These are phyloP conservation scores for Diaporthe amygdali DNA, from an alignment of 2,329 filamentous ascomycete species.

Conservation along the genomic window DNA sequence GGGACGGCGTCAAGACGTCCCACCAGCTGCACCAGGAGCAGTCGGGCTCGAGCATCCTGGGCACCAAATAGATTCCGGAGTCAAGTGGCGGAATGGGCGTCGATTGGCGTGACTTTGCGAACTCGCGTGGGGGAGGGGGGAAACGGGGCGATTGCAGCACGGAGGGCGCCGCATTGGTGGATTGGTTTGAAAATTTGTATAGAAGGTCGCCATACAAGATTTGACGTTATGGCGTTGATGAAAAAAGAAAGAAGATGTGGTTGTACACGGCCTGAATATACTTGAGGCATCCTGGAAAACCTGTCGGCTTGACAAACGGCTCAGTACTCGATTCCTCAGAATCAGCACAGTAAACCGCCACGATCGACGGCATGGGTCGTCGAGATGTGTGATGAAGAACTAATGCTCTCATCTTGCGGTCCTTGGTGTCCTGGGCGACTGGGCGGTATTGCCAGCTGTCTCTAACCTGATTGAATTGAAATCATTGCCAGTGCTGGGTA, in stretches of 20 bases:
- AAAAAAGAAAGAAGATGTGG: neutral
- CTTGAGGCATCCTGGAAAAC: neutral
- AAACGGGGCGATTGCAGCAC: too few species aligned
- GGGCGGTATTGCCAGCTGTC: too few species aligned
- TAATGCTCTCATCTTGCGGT: too few species aligned
- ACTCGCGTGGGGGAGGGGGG: too few species aligned
- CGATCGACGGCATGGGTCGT: neutral
- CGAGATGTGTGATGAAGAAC: too few species aligned
- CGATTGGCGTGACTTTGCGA: neutral
- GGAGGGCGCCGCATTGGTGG: neutral
- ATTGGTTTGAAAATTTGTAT: too few species aligned
- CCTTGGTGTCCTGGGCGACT: neutral
- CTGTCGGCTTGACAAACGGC: neutral
- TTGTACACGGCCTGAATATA: neutral
- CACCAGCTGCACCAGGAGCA: constrained; percentile 21
- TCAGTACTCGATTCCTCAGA: too few species aligned
- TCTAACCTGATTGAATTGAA: neutral
- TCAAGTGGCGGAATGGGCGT: too few species aligned
- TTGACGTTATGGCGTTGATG: neutral
- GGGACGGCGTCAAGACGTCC: constrained; percentile 13
- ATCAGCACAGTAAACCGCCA: neutral
- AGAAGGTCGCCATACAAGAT: neutral
- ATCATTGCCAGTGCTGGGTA: too few species aligned
- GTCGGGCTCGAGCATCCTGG: constrained; percentile 14
- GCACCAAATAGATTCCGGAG: constrained; percentile 7